Conservation (phyloP, 208 protist genomes). For the Crithidia fasciculata region DNA sequence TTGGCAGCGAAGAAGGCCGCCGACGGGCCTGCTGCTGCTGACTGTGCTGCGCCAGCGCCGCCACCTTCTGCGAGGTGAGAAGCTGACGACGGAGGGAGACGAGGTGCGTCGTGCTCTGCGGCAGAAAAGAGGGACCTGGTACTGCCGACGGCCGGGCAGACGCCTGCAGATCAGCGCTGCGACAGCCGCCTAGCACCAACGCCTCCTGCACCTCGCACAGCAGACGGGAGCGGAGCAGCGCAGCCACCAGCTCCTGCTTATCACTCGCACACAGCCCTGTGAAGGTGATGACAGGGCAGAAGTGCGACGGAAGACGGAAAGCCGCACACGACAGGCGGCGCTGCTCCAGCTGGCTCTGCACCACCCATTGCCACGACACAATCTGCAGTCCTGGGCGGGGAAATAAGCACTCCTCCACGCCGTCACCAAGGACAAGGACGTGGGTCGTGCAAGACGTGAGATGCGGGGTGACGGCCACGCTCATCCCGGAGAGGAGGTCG, state of each 20-base stretch:
- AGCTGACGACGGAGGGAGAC: constrained; percentile 30
- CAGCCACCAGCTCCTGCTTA: constrained; percentile 30
- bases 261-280: constrained; percentile 42
- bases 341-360: constrained; percentile 40
- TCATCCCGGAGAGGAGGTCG: constrained; percentile 26
- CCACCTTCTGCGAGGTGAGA: constrained; percentile 41
- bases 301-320: constrained; percentile 43
- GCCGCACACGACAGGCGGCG: constrained; percentile 36
- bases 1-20: neutral
- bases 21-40: constrained; percentile 6
- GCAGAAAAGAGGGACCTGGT: neutral
- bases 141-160: neutral
- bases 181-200: constrained; percentile 31
- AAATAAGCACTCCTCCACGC: constrained; percentile 40
- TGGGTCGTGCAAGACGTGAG: constrained; percentile 55
- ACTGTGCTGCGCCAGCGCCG: constrained; percentile 30
- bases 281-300: constrained; percentile 59
- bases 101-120: constrained; percentile 62
- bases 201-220: constrained; percentile 47
- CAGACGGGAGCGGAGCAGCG: constrained; percentile 33
- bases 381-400: constrained; percentile 64
- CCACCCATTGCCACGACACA: constrained; percentile 62
- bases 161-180: neutral
- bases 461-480: constrained; percentile 18
- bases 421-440: constrained; percentile 38